Percentiles rank a stretch among this genome's conserved stretches.
Conservation (phyloP, 1,139 yeast species). For the Candida pseudoviswanathii region DNA sequence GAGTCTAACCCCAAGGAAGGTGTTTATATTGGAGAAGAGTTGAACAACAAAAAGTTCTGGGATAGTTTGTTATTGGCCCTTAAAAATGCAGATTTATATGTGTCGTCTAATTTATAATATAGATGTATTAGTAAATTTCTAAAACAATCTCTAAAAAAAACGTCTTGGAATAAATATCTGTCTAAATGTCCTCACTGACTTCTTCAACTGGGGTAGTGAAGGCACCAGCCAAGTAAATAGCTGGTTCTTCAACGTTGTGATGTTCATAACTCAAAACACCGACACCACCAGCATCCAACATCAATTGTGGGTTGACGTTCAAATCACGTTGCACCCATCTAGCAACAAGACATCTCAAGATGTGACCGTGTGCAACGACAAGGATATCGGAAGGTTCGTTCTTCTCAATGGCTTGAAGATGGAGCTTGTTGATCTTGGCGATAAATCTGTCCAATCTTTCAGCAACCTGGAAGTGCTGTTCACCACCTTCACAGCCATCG, state of each 20-base stretch:
- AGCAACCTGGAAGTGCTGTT: conserved; percentile 63
- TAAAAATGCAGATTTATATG: conserved; percentile 23
- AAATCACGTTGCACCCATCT: conserved; percentile 75
- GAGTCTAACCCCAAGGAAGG: conserved; percentile 35
- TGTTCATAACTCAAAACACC: conserved; percentile 93
- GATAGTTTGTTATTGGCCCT: conserved; percentile 44
- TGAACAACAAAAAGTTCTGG: conserved; percentile 59
- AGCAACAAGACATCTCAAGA: conserved; percentile 83
- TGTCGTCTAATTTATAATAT: background rate
- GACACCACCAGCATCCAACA: conserved; percentile 93
- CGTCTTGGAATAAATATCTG: too few relatives aligned
- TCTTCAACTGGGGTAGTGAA: conserved; percentile 69
- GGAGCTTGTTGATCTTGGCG: conserved; percentile 60
- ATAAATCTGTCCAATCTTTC: conserved; percentile 72
- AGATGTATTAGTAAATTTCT: background rate
- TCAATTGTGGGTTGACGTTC: conserved; percentile 69
- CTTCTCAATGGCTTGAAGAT: conserved; percentile 56
- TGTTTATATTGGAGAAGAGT: conserved; percentile 43
- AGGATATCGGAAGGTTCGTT: conserved; percentile 68
- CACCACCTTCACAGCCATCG: conserved; percentile 94
- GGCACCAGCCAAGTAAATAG: conserved; percentile 78
- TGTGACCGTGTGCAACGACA: conserved; percentile 92
- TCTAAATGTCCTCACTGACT: conserved; percentile 29
- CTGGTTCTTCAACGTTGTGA: conserved; percentile 81
- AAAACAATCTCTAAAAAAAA: background rate